phyloP scores from a whole-genome alignment of 495 filamentous ascomycete genomes.

The Talaromyces thailandensis region DNA sequence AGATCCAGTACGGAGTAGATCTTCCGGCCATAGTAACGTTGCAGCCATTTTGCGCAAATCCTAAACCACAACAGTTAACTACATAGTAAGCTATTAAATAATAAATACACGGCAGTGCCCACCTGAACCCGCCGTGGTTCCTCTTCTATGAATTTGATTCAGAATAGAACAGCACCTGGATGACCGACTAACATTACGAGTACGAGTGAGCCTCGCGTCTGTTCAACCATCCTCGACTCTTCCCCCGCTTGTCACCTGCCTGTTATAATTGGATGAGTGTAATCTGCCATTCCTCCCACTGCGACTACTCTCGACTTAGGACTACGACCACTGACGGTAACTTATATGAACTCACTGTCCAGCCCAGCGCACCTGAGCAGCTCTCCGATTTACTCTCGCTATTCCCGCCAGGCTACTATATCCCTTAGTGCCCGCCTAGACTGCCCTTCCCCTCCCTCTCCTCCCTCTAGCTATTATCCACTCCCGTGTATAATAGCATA shows the following conservation, averaged over 20 bases:
- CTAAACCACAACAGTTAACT: background rate
- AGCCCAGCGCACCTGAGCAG: background rate
- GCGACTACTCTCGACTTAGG: background rate
- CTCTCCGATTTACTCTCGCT: background rate
- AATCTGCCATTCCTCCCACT: background rate
- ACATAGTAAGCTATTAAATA: too few relatives aligned
- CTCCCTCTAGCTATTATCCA: background rate
- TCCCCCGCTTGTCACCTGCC: background rate
- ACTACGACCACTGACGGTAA: background rate
- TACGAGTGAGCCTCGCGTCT: background rate
- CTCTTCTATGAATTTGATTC: background rate
- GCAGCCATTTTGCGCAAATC: background rate
- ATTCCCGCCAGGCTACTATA: background rate
- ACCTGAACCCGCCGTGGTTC: background rate
- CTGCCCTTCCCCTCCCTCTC: background rate
- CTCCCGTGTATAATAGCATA: slow-evolving; percentile 1
- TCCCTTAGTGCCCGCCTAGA: background rate
- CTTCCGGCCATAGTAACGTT: background rate
- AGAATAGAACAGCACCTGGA: background rate
- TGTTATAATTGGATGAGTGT: background rate
- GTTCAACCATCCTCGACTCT: background rate
- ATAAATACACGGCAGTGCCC: background rate
- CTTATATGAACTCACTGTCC: background rate
- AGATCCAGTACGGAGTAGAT: background rate
- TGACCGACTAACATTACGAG: background rate